Base-by-base conservation (phyloP, 2,329 filamentous ascomycete genomes). In the Fusarium paranaense region DNA sequence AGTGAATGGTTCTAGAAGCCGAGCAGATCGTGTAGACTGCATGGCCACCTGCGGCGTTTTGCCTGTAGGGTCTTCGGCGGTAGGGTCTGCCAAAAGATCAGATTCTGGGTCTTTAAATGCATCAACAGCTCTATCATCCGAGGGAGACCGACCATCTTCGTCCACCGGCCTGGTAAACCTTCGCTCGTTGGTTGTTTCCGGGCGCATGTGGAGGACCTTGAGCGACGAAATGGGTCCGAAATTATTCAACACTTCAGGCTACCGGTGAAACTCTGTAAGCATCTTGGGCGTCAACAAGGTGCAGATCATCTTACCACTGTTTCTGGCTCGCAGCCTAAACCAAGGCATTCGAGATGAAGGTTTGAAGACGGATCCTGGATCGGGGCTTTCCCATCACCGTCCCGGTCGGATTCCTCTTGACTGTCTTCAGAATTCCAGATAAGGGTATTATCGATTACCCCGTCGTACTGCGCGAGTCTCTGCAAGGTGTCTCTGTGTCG, bases 291-390 rank as follows among this genome's bases (percentile, higher is more conserved):
- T 11, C 7, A 22, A 32, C 18, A 9, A 14, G 8, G 8, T 35
- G 4, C 9, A 9, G 10, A 56, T 11, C 8, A 2, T n/a, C 35
- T 57, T 58, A 66, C 66, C 38, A 33, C 45, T 6, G 7, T 7
- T 20, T 52, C 32, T 6, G 62, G 62, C 6, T 11, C 33, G 18
- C 66, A 69, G 10, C 38, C n/a, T 32, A 69, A 32, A 57, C 66
- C 62, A 13, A 69, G 54, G 18, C 56, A 69, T 10, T 69, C 57
- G 3, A 69, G 62, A 22, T 66, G 14, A 3, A 69, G 40, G 11
- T 27, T 14, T 38, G 37, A 6, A 6, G 56, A 32, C 6, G 47
- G 56, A 22, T 68, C 47, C 20, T 33, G 52, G 14, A 45, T 45
- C 2, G 20, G 27, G 32, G 25, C 38, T 25, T 25, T 32, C 27